phyloP scores from a whole-genome alignment of 805 yeast genomes.

The Ogataea glucozyma region DNA sequence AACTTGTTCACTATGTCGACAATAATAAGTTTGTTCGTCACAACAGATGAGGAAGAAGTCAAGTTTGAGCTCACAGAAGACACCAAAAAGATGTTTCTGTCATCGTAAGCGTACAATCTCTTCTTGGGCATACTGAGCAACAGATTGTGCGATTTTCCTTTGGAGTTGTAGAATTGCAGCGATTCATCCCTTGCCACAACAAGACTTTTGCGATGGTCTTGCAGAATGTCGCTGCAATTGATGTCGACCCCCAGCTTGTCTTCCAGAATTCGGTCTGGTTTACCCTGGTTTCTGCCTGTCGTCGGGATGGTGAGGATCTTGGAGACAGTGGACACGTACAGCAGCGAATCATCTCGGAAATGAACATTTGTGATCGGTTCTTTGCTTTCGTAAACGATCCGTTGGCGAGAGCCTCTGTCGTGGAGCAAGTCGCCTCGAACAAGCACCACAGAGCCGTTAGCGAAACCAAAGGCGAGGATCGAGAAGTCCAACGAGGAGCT shows the following conservation, averaged over 20 bases:
- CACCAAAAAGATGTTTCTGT: constrained; percentile 58
- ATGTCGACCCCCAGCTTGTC: constrained; percentile 50
- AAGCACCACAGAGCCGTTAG: constrained; percentile 79
- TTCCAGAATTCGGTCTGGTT: constrained; percentile 51
- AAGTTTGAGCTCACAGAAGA: constrained; percentile 46
- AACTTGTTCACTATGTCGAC: constrained; percentile 71
- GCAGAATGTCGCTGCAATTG: constrained; percentile 44
- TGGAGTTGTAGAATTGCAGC: constrained; percentile 59
- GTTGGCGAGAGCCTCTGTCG: constrained; percentile 88
- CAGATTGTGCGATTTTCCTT: constrained; percentile 54
- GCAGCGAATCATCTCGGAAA: constrained; percentile 52
- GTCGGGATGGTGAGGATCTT: constrained; percentile 72
- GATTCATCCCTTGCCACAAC: constrained; percentile 68
- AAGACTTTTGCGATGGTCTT: constrained; percentile 36
- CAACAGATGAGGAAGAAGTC: constrained; percentile 23
- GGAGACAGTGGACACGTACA: constrained; percentile 76
- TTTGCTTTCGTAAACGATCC: constrained; percentile 67
- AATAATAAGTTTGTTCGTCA: constrained; percentile 59
- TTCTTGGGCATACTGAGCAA: constrained; percentile 59
- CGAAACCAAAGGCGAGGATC: constrained; percentile 73
- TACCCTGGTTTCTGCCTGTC: constrained; percentile 73
- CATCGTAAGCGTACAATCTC: constrained; percentile 43
- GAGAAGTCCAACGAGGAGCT: constrained; percentile 55
- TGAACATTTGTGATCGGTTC: constrained; percentile 83
- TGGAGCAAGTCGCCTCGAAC: constrained; percentile 85